Evolutionary conservation across 768 basidiomycete species (phyloP).

Genomic region (Lactarius trivialis): DNA sequence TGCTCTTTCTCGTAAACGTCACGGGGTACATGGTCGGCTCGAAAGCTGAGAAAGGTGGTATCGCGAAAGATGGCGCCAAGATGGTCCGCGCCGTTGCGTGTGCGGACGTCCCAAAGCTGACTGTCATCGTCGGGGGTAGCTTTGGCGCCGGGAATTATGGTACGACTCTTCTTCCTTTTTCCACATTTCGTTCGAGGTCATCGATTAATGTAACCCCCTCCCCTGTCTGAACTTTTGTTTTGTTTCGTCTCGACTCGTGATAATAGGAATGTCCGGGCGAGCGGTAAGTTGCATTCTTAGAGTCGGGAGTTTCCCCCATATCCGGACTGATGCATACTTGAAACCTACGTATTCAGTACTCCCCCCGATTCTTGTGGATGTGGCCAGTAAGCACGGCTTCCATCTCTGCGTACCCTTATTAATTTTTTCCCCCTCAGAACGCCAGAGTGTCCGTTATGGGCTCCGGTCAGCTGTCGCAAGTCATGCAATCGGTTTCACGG

Average conservation of each 20-base stretch:
- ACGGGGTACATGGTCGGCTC: conserved; percentile 98
- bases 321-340: background rate
- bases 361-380: conserved; percentile 95
- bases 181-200: conserved; percentile 5
- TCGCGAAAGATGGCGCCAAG: conserved; percentile 94
- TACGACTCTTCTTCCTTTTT: conserved; percentile 28
- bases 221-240: conserved; percentile 18
- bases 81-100: conserved; percentile 96
- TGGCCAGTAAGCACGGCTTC: conserved; percentile 67
- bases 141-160: conserved; percentile 96
- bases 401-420: background rate
- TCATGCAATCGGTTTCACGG: conserved; percentile 88
- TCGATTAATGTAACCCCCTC: conserved; percentile 11
- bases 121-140: conserved; percentile 87
- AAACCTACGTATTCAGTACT: conserved; percentile 49
- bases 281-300: conserved; percentile 52
- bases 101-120: conserved; percentile 90
- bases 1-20: conserved; percentile 94
- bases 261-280: conserved; percentile 81
- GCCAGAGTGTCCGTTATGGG: conserved; percentile 96
- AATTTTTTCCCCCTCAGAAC: conserved; percentile 41
- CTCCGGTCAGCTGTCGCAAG: conserved; percentile 84
- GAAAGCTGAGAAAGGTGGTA: conserved; percentile 89
- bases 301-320: conserved; percentile 6
- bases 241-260: background rate